Evolutionary conservation across 2,329 filamentous ascomycete species (phyloP), one percentile per base, ranked within the genome.

Genomic region (Cercospora sp.): DNA sequence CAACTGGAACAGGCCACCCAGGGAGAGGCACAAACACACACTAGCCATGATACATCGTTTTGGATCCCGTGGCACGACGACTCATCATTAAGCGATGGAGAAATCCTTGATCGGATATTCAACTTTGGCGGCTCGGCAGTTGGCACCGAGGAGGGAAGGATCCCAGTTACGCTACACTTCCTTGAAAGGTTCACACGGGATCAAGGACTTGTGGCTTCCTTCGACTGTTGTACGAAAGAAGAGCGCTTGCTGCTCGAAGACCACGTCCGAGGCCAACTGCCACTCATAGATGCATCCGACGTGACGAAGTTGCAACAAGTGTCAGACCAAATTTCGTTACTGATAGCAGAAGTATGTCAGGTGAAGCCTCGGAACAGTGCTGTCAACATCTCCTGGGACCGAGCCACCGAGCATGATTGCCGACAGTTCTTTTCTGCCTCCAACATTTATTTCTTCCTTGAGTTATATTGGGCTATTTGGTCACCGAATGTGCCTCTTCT

Each of bases 401-500:
- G 26, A 30, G 20, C 45, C 10, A n/a, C 53, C 31, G 58, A 60
- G 58, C 31, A 39, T 33, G 33, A 42, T 18, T 66, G 64, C 48
- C 23, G 18, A 18, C 20, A 20, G 5, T 61, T 62, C 58, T 66
- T 66, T 45, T 66, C 57, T 16, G 26, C 64, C 26, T 12, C 13
- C 30, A 57, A 62, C 9, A 53, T 66, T 9, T 13, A 26, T 23
- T 7, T 62, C 16, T 62, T 55, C 16, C 28, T 66, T 16, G 64
- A 66, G 59, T 9, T 66, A 16, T 66, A 61, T 58, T 66, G 58
- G 58, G 58, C 64, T 12, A 61, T 61, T 16, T 66, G 64, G 64
- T 60, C 58, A 30, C 64, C 64, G 23, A 66, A 66, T n/a, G 59
- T 66, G 10, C 58, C 58, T 18, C 53, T 66, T 20, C 26, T 66